A percentile compares a stretch with the other conserved stretches of the same genome.
These are phyloP conservation scores for Kwoniella pini DNA, from an alignment of 768 basidiomycete species.

Conservation along the genomic window DNA sequence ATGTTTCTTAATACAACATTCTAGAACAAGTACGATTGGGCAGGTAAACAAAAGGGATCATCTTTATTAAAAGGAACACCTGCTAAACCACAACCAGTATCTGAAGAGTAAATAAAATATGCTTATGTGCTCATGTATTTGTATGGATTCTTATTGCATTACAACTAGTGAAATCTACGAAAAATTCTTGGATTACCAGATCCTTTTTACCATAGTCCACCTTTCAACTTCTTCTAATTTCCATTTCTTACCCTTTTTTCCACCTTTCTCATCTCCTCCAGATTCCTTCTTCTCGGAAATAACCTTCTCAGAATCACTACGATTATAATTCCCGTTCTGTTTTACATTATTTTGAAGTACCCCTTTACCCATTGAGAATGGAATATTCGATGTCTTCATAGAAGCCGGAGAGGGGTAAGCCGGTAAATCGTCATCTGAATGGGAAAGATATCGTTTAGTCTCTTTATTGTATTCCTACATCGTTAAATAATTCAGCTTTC, in stretches of 20 bases:
- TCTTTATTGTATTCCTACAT: conserved; percentile 76
- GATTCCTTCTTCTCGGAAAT: too few species aligned
- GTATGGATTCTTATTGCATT: conserved; percentile 3
- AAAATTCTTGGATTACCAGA: conserved; percentile 66
- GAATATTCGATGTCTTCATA: background rate
- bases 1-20: background rate
- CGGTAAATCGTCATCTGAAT: conserved; percentile 68
- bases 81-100: conserved; percentile 6
- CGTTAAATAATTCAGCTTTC: background rate
- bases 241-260: conserved; percentile 64
- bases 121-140: background rate
- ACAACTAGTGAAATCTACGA: background rate
- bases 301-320: conserved; percentile 28
- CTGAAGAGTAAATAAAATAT: conserved; percentile 20
- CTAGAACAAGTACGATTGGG: conserved; percentile 47
- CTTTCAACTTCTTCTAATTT: conserved; percentile 84
- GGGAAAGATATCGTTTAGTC: conserved; percentile 70
- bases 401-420: conserved; percentile 29
- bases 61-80: conserved; percentile 29
- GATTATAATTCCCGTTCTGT: background rate
- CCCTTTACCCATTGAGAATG: background rate
- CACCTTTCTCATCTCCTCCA: conserved; percentile 19
- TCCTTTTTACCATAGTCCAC: conserved; percentile 94
- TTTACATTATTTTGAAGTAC: background rate
- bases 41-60: conserved; percentile 41